Base-by-base conservation (phyloP, 2,329 filamentous ascomycete species). In the Paecilomyces sp. region DNA sequence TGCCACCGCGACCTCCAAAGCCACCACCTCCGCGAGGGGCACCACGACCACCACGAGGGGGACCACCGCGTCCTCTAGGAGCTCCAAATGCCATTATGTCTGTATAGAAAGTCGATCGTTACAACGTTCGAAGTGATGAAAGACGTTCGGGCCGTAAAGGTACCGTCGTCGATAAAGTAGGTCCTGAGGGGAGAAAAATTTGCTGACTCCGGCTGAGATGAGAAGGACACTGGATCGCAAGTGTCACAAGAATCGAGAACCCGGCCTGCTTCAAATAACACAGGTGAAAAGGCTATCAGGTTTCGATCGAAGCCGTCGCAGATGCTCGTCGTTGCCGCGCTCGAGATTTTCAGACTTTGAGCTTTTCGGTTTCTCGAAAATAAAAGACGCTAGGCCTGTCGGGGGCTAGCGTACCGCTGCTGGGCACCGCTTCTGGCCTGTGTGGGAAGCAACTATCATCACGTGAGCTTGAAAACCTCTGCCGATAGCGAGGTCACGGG, bases 21-120 rank as follows among this genome's bases (percentile, higher is more conserved):
- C 66, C 66, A 62, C 70, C 73, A 60, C 74, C 74, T 56, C 77
- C 76, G 64, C 76, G 75, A 65, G 74, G 71, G 59, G 72, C 72
- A 63, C 72, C 75, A 61, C 76, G 73, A 59, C 75, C 70, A 65
- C 73, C 77, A 61, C 73, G 61, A 22, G 18, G 9, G 15, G 56
- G n/a, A 15, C 77, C 77, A 64, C 78, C 76, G 58, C 75, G 71
- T 60, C 74, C 77, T 64, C 77, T 76, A 65, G 73, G 73, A 59
- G 61, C 69, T 72, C 66, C 67, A 64, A 74, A 73, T 60, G 60
- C 70, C 72, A 74, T 74, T 73, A 57, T 72, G 58, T 60, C 62
- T 63, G 59, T 59, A 61, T 50, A 53, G 60, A 36, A 47, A 66
- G 62, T 62, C 56, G 57, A 54, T 28, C 51, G 28, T 25, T 25